These are phyloP conservation scores for Parastagonospora avenae DNA, from an alignment of 2,329 filamentous ascomycete genomes.

Conservation along the genomic window DNA sequence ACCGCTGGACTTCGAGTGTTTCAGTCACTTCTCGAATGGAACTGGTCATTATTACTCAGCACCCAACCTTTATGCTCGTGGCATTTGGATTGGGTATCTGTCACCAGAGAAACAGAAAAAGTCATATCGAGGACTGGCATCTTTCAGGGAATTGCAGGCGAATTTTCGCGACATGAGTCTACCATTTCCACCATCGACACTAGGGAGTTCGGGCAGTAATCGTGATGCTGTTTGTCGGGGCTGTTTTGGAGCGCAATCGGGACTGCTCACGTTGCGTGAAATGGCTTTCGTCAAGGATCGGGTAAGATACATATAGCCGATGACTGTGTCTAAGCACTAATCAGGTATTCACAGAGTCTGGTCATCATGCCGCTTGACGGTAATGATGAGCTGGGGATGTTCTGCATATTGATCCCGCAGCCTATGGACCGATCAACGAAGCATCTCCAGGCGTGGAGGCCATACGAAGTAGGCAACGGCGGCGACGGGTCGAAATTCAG, in stretches of 20 bases:
- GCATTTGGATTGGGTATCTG: conserved; percentile 32
- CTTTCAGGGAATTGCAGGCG: conserved; percentile 12
- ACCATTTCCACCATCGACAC: conserved; percentile 10
- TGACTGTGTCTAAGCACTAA: not conserved
- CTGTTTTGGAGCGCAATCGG: conserved; percentile 14
- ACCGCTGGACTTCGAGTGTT: conserved; percentile 8
- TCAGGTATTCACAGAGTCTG: conserved; percentile 12
- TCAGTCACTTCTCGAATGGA: conserved; percentile 9
- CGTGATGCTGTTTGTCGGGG: conserved; percentile 26
- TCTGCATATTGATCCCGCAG: conserved; percentile 26
- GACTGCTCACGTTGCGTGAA: conserved; percentile 20
- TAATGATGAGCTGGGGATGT: conserved; percentile 15
- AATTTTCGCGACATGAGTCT: conserved; percentile 11
- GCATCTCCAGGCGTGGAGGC: conserved; percentile 17
- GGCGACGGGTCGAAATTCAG: conserved; percentile 6
- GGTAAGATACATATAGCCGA: conserved; percentile 5
- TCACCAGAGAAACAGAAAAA: conserved; percentile 11
- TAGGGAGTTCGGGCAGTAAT: conserved; percentile 3
- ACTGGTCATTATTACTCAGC: conserved; percentile 18
- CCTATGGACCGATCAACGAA: conserved; percentile 15
- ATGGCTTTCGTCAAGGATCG: conserved; percentile 10
- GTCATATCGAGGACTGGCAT: conserved; percentile 17
- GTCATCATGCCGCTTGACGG: conserved; percentile 22
- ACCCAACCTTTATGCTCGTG: conserved; percentile 14
- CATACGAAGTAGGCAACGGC: conserved; percentile 9